These are phyloP conservation scores for Gracilaria vermiculophylla DNA, from an alignment of 23 red algal genomes.

Conservation along the genomic window DNA sequence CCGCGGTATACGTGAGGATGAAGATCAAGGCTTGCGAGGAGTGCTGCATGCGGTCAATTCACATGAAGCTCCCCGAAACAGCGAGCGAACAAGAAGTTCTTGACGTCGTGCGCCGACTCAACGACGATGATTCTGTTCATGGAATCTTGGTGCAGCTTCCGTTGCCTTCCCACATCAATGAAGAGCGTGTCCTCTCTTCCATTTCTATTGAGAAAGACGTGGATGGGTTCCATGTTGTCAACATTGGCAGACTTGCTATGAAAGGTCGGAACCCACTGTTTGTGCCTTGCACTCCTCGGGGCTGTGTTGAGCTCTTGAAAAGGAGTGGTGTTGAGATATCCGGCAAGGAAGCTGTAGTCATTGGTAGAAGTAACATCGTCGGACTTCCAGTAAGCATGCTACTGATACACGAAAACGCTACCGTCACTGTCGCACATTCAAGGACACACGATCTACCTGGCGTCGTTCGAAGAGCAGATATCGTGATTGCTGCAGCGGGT, in stretches of 20 bases:
- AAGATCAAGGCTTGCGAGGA: slow-evolving; percentile 90
- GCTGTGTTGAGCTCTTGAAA: slow-evolving; percentile 88
- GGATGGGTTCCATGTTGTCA: slow-evolving; percentile 94
- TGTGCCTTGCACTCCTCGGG: slow-evolving; percentile 87
- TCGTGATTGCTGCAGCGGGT: slow-evolving; percentile 87
- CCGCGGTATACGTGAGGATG: slow-evolving; percentile 82
- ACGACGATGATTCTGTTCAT: slow-evolving; percentile 71
- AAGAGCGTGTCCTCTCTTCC: slow-evolving; percentile 71
- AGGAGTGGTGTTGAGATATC: slow-evolving; percentile 62
- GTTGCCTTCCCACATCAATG: slow-evolving; percentile 72
- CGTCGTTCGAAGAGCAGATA: slow-evolving; percentile 75
- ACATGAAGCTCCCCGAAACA: slow-evolving; percentile 57
- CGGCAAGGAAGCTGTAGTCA: slow-evolving; percentile 80
- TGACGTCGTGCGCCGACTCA: slow-evolving; percentile 54
- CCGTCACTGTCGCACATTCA: slow-evolving; percentile 88
- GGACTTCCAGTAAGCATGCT: slow-evolving; percentile 85
- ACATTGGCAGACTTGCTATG: slow-evolving; percentile 90
- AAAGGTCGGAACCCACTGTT: slow-evolving; percentile 52
- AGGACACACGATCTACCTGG: slow-evolving; percentile 61
- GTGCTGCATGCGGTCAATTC: slow-evolving; percentile 77
- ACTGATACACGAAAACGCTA: slow-evolving; percentile 83
- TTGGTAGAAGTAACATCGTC: slow-evolving; percentile 96
- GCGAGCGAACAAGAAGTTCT: slow-evolving; percentile 66
- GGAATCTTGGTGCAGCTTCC: slow-evolving; percentile 96
- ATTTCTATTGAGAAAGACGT: slow-evolving; percentile 94